Conservation (phyloP, 2,329 filamentous ascomycete species). For the Cadophora malorum region DNA sequence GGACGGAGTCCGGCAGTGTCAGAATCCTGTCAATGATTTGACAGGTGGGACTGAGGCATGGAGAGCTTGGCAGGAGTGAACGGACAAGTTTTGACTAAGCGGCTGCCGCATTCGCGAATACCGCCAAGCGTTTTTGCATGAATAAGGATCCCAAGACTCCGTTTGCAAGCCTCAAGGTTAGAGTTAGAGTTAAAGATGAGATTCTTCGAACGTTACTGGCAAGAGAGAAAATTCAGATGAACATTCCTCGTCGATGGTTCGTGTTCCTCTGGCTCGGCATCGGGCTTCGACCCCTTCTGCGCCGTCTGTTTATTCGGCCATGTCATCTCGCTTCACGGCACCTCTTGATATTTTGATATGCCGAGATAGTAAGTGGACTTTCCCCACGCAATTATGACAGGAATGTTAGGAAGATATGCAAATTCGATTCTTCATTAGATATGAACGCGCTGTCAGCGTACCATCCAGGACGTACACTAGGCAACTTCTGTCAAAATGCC, state of each 20-base stretch:
- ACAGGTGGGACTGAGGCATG: not conserved
- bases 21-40: not conserved
- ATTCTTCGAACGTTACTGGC: not conserved
- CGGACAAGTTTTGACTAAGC: not conserved
- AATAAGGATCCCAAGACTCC: not conserved
- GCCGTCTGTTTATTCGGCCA: not conserved
- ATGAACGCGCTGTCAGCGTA: not conserved
- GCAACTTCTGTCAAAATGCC: not conserved
- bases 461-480: not conserved
- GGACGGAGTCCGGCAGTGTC: not conserved
- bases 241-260: not conserved
- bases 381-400: not conserved
- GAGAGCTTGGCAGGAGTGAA: not conserved
- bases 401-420: not conserved
- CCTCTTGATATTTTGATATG: not conserved
- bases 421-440: not conserved
- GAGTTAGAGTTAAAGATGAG: not conserved
- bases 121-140: not conserved
- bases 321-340: not conserved
- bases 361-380: not conserved
- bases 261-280: not conserved
- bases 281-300: not conserved
- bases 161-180: not conserved
- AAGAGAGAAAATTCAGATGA: not conserved
- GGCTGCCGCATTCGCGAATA: no score